phyloP scores from a whole-genome alignment of 208 protist genomes.

The Wallacemonas sp. region DNA sequence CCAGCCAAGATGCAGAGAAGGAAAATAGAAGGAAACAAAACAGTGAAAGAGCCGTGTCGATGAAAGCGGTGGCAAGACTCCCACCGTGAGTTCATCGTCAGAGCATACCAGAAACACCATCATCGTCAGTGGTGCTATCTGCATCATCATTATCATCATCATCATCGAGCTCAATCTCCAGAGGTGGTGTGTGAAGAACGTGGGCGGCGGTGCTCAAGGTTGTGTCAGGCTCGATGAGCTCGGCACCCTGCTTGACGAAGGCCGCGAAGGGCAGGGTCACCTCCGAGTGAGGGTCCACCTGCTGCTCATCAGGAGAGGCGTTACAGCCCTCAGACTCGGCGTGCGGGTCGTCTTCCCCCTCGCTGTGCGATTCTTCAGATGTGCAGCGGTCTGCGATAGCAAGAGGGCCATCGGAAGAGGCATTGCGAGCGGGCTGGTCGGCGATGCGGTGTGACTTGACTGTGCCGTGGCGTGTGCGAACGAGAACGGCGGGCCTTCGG shows the following conservation, averaged over 20 bases:
- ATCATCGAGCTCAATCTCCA: slow-evolving; percentile 32
- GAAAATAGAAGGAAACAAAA: slow-evolving; percentile 2
- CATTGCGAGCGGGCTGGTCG: background rate
- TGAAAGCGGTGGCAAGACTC: too few species aligned
- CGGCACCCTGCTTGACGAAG: too few species aligned
- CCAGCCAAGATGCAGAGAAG: background rate
- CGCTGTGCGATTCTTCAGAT: background rate
- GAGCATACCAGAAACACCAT: background rate
- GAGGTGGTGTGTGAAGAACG: too few species aligned
- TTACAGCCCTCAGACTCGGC: too few species aligned
- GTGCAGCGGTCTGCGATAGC: background rate
- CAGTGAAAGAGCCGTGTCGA: background rate
- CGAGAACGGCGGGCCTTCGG: slow-evolving; percentile 55
- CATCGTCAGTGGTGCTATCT: background rate
- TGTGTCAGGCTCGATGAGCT: too few species aligned
- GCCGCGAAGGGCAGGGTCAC: background rate
- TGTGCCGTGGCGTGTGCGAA: slow-evolving; percentile 43
- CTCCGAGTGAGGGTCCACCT: background rate
- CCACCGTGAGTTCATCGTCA: too few species aligned
- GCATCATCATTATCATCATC: slow-evolving; percentile 2
- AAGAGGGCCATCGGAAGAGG: too few species aligned
- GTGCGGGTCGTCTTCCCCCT: background rate
- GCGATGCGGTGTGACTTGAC: slow-evolving; percentile 36
- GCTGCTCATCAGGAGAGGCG: too few species aligned
- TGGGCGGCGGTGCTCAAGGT: too few species aligned